These are phyloP conservation scores for Candida silvatica DNA, from an alignment of 805 yeast genomes.

Conservation along the genomic window DNA sequence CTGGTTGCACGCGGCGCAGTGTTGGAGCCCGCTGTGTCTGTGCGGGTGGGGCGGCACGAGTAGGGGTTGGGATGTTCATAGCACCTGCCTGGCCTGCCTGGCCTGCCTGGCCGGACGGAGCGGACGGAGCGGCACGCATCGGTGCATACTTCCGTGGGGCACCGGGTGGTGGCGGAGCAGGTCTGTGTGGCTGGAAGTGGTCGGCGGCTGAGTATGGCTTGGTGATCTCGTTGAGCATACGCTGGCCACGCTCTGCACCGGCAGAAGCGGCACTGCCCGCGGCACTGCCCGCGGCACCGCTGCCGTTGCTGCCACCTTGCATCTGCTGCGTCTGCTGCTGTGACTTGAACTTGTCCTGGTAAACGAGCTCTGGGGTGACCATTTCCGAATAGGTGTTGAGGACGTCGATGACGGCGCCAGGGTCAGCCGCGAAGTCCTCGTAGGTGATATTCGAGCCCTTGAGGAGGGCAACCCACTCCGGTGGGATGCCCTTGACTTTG, in stretches of 20 bases:
- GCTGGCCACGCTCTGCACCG: constrained; percentile 3
- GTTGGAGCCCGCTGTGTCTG: background rate
- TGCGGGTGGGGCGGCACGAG: constrained; percentile 26
- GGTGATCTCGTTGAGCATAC: constrained; percentile 21
- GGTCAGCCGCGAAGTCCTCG: constrained; percentile 56
- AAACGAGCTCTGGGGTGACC: constrained; percentile 29
- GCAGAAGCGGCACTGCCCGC: too few relatives aligned
- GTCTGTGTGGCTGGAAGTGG: constrained; percentile 25
- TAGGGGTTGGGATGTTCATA: too few relatives aligned
- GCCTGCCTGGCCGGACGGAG: constrained; percentile 6
- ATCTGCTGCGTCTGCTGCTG: background rate
- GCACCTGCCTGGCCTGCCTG: too few relatives aligned
- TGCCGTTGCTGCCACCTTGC: background rate
- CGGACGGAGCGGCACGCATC: constrained; percentile 29
- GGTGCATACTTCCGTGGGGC: constrained; percentile 23
- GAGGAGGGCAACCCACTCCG: constrained; percentile 46
- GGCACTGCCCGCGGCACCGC: background rate
- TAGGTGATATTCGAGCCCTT: constrained; percentile 53
- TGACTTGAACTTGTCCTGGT: constrained; percentile 17
- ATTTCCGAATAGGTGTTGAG: constrained; percentile 42
- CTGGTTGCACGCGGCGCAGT: constrained; percentile 4
- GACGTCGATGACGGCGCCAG: constrained; percentile 56
- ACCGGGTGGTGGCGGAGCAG: constrained; percentile 27
- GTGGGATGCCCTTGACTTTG: constrained; percentile 43
- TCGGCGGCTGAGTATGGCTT: constrained; percentile 19